Evolutionary conservation across 805 yeast species (phyloP).

Genomic region (Ogataea polymorpha): DNA sequence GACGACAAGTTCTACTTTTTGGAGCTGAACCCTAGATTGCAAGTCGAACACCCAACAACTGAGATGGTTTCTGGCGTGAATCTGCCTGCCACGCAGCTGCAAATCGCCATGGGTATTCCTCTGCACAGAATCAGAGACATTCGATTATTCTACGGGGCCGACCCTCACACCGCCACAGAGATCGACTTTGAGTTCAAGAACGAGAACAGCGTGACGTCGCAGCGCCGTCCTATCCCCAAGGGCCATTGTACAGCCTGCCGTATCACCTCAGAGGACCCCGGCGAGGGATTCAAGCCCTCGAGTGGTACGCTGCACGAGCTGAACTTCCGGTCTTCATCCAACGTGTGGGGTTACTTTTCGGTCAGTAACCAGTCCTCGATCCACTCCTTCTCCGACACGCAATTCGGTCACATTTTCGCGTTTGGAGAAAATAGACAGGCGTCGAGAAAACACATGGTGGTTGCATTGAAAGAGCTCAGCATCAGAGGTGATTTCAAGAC

Average conservation of each 20-base stretch:
- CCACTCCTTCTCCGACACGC: conserved; percentile 97
- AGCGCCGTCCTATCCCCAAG: conserved; percentile 91
- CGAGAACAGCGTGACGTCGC: conserved; percentile 68
- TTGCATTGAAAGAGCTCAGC: conserved; percentile 92
- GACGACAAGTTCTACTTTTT: conserved; percentile 94
- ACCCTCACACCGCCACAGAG: conserved; percentile 86
- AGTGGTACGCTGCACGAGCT: conserved; percentile 96
- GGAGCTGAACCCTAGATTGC: conserved; percentile 97
- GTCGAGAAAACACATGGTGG: conserved; percentile 98
- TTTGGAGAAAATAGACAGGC: conserved; percentile 98
- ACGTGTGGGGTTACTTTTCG: conserved; percentile 99
- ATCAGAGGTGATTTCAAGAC: conserved; percentile 99
- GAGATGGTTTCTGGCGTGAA: conserved; percentile 99
- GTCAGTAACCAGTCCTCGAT: conserved; percentile 95
- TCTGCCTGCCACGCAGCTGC: conserved; percentile 97
- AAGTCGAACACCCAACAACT: conserved; percentile 99
- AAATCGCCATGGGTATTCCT: conserved; percentile 99
- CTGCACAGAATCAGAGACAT: conserved; percentile 93
- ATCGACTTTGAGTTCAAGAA: conserved; percentile 87
- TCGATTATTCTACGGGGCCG: conserved; percentile 89
- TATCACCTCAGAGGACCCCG: conserved; percentile 98
- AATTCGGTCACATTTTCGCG: conserved; percentile 98
- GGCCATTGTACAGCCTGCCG: conserved; percentile 99
- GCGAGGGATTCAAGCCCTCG: conserved; percentile 98
- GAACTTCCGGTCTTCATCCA: conserved; percentile 94